Conservation (phyloP, 352 stramenopile genomes). For the Pythium brachiatum region DNA sequence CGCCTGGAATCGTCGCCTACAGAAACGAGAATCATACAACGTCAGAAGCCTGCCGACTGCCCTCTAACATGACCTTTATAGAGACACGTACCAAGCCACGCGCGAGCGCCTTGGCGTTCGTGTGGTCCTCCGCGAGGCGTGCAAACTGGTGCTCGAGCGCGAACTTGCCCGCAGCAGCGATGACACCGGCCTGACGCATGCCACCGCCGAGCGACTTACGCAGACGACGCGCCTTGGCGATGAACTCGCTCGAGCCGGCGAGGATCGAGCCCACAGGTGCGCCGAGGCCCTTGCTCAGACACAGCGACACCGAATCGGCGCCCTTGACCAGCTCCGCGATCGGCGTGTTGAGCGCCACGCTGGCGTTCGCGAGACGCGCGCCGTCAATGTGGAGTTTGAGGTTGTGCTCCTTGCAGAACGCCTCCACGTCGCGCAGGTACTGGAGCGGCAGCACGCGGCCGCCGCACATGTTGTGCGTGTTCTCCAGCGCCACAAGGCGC, state of each 20-base stretch:
- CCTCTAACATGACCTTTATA: neutral
- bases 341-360: slow-evolving; percentile 68
- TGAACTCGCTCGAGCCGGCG: slow-evolving; percentile 88
- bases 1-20: slow-evolving; percentile 49
- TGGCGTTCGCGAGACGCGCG: slow-evolving; percentile 95
- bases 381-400: slow-evolving; percentile 96
- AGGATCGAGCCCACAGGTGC: slow-evolving; percentile 93
- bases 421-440: slow-evolving; percentile 80
- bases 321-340: slow-evolving; percentile 75
- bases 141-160: slow-evolving; percentile 89
- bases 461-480: slow-evolving; percentile 98
- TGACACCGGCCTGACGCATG: slow-evolving; percentile 95
- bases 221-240: slow-evolving; percentile 85
- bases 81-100: slow-evolving; percentile 35
- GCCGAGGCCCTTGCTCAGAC: slow-evolving; percentile 96
- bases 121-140: slow-evolving; percentile 79
- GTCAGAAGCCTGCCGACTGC: neutral
- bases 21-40: neutral
- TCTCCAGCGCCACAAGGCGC: slow-evolving; percentile 93
- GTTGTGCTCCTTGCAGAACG: slow-evolving; percentile 64
- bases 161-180: slow-evolving; percentile 92
- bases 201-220: slow-evolving; percentile 96
- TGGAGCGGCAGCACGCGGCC: slow-evolving; percentile 83
- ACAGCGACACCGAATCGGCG: slow-evolving; percentile 93
- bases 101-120: slow-evolving; percentile 70